Conservation (phyloP, 2,329 filamentous ascomycete genomes). For the Penicillium sp. region DNA sequence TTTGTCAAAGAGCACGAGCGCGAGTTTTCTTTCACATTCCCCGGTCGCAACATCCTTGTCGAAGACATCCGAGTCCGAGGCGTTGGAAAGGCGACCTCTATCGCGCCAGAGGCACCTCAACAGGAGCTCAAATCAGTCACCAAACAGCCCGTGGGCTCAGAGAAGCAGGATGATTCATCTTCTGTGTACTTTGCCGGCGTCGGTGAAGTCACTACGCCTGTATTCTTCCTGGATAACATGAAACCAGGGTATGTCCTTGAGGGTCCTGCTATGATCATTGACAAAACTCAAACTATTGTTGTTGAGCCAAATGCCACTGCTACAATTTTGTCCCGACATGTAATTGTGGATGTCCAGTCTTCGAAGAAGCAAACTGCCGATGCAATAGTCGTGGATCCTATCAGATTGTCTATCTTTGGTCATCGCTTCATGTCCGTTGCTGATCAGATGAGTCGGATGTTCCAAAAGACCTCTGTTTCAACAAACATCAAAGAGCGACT, state of each 20-base stretch:
- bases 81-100: slow-evolving; percentile 24
- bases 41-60: slow-evolving; percentile 79
- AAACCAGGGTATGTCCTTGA: not conserved
- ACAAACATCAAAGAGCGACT: slow-evolving; percentile 81
- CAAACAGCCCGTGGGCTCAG: not conserved
- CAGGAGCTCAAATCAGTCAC: slow-evolving; percentile 10
- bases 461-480: slow-evolving; percentile 57
- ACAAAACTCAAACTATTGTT: slow-evolving; percentile 75
- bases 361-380: slow-evolving; percentile 20
- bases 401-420: slow-evolving; percentile 56
- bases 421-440: slow-evolving; percentile 61
- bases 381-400: slow-evolving; percentile 44
- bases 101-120: slow-evolving; percentile 11
- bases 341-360: slow-evolving; percentile 2
- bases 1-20: slow-evolving; percentile 52
- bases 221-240: not conserved
- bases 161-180: slow-evolving; percentile 5
- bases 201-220: slow-evolving; percentile 4
- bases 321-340: not conserved
- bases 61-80: slow-evolving; percentile 81
- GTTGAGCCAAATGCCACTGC: slow-evolving; percentile 67
- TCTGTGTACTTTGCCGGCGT: slow-evolving; percentile 7
- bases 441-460: slow-evolving; percentile 58
- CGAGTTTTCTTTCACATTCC: slow-evolving; percentile 82
- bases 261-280: slow-evolving; percentile 82